Conservation (phyloP, 1,284 basidiomycete species). For the Ceratobasidium sp. region DNA sequence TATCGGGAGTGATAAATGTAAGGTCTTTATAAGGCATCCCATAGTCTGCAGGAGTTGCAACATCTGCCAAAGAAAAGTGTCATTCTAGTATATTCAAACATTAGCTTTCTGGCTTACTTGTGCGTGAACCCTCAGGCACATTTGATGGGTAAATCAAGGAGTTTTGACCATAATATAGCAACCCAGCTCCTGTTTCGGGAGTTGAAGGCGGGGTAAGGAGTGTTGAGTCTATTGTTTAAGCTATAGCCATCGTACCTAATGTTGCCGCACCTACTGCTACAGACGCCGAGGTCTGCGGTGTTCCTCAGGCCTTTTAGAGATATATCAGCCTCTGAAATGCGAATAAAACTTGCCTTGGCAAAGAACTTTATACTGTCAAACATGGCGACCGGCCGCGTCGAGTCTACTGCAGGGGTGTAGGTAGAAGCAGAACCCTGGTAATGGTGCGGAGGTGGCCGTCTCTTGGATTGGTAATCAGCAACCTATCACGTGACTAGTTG, state of each 20-base stretch:
- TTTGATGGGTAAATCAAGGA: constrained; percentile 88
- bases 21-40: constrained; percentile 78
- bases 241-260: constrained; percentile 5
- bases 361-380: constrained; percentile 27
- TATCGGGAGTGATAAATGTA: constrained; percentile 67
- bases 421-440: not conserved
- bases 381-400: not conserved
- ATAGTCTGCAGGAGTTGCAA: constrained; percentile 71
- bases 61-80: constrained; percentile 56
- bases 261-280: constrained; percentile 28
- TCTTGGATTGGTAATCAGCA: no score
- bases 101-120: constrained; percentile 54
- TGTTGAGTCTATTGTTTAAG: not conserved
- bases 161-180: constrained; percentile 85
- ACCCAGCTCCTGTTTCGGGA: constrained; percentile 61
- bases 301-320: not conserved
- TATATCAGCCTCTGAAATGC: not conserved
- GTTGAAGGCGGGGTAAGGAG: not conserved
- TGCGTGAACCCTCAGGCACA: constrained; percentile 84
- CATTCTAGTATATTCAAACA: not conserved
- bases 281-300: constrained; percentile 15
- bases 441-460: no score
- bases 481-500: no score
- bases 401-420: no score
- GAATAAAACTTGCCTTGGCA: constrained; percentile 12